These are phyloP conservation scores for Leccinellum luteum DNA, from an alignment of 768 basidiomycete genomes.

Conservation along the genomic window DNA sequence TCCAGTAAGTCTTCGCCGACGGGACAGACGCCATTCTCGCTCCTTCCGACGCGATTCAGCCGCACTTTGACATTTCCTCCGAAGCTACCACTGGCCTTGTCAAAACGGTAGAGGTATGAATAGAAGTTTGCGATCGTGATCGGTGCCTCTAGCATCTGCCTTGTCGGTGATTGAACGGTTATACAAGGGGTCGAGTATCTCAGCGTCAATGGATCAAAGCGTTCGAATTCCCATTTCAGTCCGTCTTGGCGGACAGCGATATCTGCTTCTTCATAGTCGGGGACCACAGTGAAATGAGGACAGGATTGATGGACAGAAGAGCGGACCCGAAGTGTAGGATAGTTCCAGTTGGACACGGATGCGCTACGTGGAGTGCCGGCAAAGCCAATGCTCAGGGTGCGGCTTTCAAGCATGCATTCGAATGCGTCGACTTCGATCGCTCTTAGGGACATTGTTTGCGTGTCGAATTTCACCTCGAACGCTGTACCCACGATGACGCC, in stretches of 20 bases:
- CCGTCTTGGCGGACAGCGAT: constrained; percentile 1
- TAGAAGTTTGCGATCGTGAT: constrained; percentile 16
- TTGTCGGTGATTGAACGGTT: neutral
- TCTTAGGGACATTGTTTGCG: constrained; percentile 6
- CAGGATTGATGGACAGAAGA: constrained; percentile 1
- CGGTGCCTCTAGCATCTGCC: constrained; percentile 7
- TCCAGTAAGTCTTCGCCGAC: constrained; percentile 12
- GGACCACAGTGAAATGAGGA: constrained; percentile 10
- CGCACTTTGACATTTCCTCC: constrained; percentile 8
- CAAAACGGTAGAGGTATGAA: constrained; percentile 20
- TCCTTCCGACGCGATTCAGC: constrained; percentile 6
- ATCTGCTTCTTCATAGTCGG: constrained; percentile 14
- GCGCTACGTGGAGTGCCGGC: neutral
- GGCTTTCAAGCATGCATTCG: constrained; percentile 12
- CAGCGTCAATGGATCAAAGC: constrained; percentile 12
- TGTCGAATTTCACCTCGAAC: constrained; percentile 6
- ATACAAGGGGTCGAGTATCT: constrained; percentile 6
- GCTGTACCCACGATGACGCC: constrained; percentile 15
- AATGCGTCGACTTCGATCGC: constrained; percentile 16
- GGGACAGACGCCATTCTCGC: neutral
- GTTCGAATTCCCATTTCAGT: constrained; percentile 16
- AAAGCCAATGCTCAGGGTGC: neutral
- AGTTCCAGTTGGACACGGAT: constrained; percentile 10
- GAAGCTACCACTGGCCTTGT: constrained; percentile 5
- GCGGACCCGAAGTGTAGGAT: constrained; percentile 7